Conservation (phyloP, 1,139 yeast genomes). For the Lodderomyces margitis region DNA sequence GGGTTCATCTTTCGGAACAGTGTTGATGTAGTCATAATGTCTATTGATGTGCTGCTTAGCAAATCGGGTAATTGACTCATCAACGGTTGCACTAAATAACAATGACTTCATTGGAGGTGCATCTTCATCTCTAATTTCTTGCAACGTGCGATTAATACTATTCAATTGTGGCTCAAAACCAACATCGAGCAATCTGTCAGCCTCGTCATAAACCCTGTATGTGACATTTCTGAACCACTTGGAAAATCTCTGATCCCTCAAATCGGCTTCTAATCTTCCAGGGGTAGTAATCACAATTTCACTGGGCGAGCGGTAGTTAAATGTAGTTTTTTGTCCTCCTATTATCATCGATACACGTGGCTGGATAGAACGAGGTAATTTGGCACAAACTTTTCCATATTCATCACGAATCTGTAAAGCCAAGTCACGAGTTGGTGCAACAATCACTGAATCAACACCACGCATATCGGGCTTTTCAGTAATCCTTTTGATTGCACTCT, state of each 20-base stretch:
- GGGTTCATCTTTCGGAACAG: constrained; percentile 72
- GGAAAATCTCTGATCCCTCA: constrained; percentile 44
- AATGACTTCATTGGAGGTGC: constrained; percentile 54
- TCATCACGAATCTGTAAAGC: constrained; percentile 83
- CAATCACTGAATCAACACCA: constrained; percentile 58
- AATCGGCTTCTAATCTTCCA: constrained; percentile 71
- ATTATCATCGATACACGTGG: constrained; percentile 29
- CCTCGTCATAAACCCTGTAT: constrained; percentile 81
- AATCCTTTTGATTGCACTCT: constrained; percentile 24
- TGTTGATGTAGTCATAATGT: constrained; percentile 68
- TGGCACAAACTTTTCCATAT: constrained; percentile 40
- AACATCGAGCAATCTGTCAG: constrained; percentile 67
- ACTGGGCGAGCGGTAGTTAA: constrained; percentile 25
- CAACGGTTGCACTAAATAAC: constrained; percentile 87
- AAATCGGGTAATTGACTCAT: constrained; percentile 59
- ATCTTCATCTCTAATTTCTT: constrained; percentile 17
- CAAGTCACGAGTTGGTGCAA: constrained; percentile 91
- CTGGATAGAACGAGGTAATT: constrained; percentile 17
- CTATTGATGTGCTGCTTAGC: constrained; percentile 65
- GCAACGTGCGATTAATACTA: constrained; percentile 49
- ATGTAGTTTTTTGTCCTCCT: constrained; percentile 37
- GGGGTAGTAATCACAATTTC: constrained; percentile 84
- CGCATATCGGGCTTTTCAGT: constrained; percentile 18
- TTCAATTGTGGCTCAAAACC: constrained; percentile 69
- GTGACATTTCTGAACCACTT: constrained; percentile 53